Percentiles rank a stretch among this genome's conserved stretches.
These are phyloP conservation scores for Penicillium griseofulvum DNA, from an alignment of 2,329 filamentous ascomycete genomes.

Conservation along the genomic window DNA sequence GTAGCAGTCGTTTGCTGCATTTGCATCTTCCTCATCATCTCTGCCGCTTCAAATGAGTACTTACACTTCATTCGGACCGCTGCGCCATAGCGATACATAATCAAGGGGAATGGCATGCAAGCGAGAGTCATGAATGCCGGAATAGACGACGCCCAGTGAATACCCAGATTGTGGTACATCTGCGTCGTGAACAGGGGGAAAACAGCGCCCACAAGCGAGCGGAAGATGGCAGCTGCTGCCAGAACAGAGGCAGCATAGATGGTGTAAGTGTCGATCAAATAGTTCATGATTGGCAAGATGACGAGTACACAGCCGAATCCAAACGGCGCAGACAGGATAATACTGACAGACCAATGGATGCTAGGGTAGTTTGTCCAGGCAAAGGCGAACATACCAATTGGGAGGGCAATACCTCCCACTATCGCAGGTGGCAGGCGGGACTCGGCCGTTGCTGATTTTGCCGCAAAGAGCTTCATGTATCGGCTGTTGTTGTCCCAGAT, in stretches of 20 bases:
- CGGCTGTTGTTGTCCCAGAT: background rate
- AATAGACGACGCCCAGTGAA: constrained; percentile 16
- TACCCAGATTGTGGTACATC: constrained; percentile 15
- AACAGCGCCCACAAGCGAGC: constrained; percentile 9
- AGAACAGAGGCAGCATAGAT: constrained; percentile 16
- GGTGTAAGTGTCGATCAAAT: constrained; percentile 16
- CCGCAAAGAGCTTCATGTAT: background rate
- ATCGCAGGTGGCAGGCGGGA: constrained; percentile 50
- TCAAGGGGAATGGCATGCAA: constrained; percentile 13
- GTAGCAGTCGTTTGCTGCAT: background rate
- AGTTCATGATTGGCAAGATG: constrained; percentile 24
- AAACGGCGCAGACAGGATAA: constrained; percentile 46
- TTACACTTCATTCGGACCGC: constrained; percentile 6
- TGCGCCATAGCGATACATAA: constrained; percentile 12
- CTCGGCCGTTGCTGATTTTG: background rate
- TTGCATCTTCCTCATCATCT: background rate
- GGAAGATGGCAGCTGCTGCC: constrained; percentile 8
- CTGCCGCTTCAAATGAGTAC: background rate
- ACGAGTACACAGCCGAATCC: constrained; percentile 48
- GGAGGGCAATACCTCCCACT: constrained; percentile 61
- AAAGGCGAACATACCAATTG: constrained; percentile 66
- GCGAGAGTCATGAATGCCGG: constrained; percentile 12
- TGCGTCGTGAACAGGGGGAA: constrained; percentile 14
- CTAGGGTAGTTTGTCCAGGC: constrained; percentile 61
- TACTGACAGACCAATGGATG: constrained; percentile 51